Percentiles rank a stretch among this genome's conserved stretches.
These are phyloP conservation scores for Elsinoe arachidis DNA, from an alignment of 2,329 filamentous ascomycete species.

Conservation along the genomic window DNA sequence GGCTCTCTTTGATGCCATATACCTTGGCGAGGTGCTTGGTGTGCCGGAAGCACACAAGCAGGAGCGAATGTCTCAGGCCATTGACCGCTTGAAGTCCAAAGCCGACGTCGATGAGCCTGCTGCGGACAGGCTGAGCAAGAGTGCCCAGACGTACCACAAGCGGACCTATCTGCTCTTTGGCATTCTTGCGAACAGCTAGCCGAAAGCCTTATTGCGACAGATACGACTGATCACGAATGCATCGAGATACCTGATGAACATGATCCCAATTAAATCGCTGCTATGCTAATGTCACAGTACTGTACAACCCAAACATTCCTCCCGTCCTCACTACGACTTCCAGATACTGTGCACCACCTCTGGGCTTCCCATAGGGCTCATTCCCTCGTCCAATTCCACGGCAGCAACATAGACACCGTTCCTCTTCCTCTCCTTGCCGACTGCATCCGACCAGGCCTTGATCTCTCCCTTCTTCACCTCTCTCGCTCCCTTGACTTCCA, in stretches of 20 bases:
- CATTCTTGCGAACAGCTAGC: slow-evolving; percentile 43
- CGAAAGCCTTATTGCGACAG: no score
- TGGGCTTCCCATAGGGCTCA: slow-evolving; percentile 1
- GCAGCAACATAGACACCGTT: not conserved
- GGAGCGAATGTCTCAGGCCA: slow-evolving; percentile 12
- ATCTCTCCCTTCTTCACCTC: not conserved
- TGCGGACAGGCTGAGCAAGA: slow-evolving; percentile 50
- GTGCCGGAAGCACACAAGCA: not conserved
- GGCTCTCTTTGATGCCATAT: slow-evolving; percentile 36
- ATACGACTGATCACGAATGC: not conserved
- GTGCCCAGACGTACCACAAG: slow-evolving; percentile 71
- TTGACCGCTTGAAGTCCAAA: slow-evolving; percentile 36
- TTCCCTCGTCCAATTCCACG: not conserved
- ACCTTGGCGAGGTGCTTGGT: slow-evolving; percentile 28
- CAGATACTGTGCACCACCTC: not conserved
- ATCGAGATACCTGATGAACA: not conserved
- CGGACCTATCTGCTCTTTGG: slow-evolving; percentile 76
- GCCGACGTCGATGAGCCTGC: slow-evolving; percentile 43
- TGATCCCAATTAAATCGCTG: not conserved
- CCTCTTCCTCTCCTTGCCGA: not conserved
- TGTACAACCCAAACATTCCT: not conserved
- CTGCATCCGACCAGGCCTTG: not conserved
- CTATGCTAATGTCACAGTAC: not conserved
- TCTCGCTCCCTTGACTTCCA: not conserved
- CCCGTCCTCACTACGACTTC: not conserved